Conservation (phyloP, 139 green algal species). For the Coccomyxa sp. region DNA sequence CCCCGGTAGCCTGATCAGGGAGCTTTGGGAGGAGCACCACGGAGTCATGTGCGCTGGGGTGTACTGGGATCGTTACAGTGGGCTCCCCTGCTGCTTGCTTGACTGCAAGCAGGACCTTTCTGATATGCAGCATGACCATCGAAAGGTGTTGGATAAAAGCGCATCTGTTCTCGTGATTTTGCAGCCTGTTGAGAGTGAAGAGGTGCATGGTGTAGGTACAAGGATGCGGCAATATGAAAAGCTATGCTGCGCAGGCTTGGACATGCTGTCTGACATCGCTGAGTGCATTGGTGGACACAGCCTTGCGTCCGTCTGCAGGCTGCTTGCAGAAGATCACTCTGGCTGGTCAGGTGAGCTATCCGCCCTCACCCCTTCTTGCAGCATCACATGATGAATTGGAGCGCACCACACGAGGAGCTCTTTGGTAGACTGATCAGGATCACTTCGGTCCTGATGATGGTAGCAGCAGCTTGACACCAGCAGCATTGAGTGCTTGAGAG, state of each 20-base stretch:
- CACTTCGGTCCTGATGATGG: no score
- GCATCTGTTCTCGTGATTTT: no score
- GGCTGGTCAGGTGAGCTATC: conserved; percentile 49
- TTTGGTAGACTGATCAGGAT: no score
- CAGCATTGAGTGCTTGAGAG: neutral
- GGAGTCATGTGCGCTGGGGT: conserved; percentile 56
- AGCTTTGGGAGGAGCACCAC: conserved; percentile 40
- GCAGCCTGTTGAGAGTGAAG: no score
- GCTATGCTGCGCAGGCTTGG: conserved; percentile 23
- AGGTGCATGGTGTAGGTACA: neutral
- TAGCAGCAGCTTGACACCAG: no score
- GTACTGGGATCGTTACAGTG: conserved; percentile 61
- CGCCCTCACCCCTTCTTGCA: neutral
- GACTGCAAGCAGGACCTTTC: no score
- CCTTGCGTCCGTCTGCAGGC: conserved; percentile 64
- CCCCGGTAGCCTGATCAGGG: conserved; percentile 26
- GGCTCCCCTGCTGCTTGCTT: neutral
- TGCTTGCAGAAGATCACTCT: conserved; percentile 71
- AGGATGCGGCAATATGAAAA: neutral
- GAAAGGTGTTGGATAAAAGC: no score
- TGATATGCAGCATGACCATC: no score
- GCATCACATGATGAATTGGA: no score
- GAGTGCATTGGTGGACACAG: conserved; percentile 63
- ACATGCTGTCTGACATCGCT: conserved; percentile 61
- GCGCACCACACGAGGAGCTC: no score